phyloP scores from a whole-genome alignment of 2,329 filamentous ascomycete genomes.

The Phialophora verrucosa region DNA sequence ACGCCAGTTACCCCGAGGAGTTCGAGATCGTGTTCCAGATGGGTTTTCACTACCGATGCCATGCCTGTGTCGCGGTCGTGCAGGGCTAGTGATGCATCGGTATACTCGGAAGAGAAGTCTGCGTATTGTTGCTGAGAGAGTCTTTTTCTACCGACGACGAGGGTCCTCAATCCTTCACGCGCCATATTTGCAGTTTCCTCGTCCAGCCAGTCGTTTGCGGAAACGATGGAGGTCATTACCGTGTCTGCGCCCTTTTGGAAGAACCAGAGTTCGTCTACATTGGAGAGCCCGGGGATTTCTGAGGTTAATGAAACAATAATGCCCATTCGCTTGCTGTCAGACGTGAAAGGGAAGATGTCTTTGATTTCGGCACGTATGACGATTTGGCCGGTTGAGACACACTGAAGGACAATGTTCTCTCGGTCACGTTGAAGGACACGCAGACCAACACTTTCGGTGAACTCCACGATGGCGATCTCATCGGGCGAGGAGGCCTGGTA shows the following conservation, averaged over 20 bases:
- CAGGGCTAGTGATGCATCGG: conserved; percentile 80
- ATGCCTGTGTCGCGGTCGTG: conserved; percentile 80
- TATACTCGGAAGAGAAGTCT: conserved; percentile 76
- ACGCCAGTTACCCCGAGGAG: conserved; percentile 96
- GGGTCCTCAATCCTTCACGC: conserved; percentile 87
- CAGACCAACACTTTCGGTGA: conserved; percentile 91
- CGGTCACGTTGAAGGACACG: conserved; percentile 85
- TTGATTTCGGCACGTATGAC: conserved; percentile 87
- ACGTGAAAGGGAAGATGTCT: conserved; percentile 96
- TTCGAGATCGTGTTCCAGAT: conserved; percentile 86
- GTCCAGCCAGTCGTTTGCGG: conserved; percentile 96
- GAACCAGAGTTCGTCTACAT: conserved; percentile 87
- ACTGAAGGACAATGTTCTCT: conserved; percentile 81
- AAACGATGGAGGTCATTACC: conserved; percentile 95
- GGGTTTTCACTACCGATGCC: conserved; percentile 76
- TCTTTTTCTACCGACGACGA: conserved; percentile 92
- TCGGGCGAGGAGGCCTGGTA: conserved; percentile 98
- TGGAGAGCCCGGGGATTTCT: conserved; percentile 51
- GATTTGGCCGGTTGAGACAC: conserved; percentile 71
- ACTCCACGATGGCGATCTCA: conserved; percentile 95
- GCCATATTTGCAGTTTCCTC: conserved; percentile 99
- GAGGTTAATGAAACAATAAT: conserved; percentile 86
- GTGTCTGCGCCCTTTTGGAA: conserved; percentile 98
- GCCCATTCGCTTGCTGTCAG: conserved; percentile 97
- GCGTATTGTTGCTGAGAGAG: conserved; percentile 79